These are phyloP conservation scores for Penicillium fuscoglaucum DNA, from an alignment of 2,329 filamentous ascomycete species.

Conservation along the genomic window DNA sequence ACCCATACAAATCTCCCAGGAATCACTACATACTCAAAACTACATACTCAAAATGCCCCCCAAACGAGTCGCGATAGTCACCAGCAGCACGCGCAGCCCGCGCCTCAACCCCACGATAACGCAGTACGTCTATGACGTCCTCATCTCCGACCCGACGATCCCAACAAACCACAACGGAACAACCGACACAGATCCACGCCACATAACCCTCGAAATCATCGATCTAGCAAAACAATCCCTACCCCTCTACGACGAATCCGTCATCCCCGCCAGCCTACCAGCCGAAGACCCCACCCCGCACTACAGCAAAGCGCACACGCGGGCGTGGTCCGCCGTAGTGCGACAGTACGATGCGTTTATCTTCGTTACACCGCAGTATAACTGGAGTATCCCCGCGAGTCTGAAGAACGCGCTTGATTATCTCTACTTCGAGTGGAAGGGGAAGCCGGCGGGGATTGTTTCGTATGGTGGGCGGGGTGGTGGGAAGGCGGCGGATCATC, in stretches of 20 bases:
- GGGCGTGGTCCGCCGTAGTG: conserved; percentile 41
- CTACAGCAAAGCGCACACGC: conserved; percentile 41
- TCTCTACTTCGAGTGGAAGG: conserved; percentile 59
- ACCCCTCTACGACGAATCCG: conserved; percentile 42
- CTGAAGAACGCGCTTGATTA: conserved; percentile 66
- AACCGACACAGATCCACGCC: conserved; percentile 20
- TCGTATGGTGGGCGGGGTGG: conserved; percentile 54
- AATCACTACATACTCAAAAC: background rate
- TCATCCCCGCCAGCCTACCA: conserved; percentile 39
- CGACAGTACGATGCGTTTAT: conserved; percentile 40
- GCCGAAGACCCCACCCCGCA: conserved; percentile 27
- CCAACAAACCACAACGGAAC: conserved; percentile 15
- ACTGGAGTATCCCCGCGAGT: conserved; percentile 55
- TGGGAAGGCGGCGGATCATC: conserved; percentile 38
- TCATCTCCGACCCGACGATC: conserved; percentile 19
- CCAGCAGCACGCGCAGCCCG: conserved; percentile 37
- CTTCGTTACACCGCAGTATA: conserved; percentile 53
- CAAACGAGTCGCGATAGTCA: conserved; percentile 38
- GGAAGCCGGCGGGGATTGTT: conserved; percentile 56
- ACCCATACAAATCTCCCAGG: background rate
- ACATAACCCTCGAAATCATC: conserved; percentile 30
- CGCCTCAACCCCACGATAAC: conserved; percentile 40
- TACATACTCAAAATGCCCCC: conserved; percentile 16
- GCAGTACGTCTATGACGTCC: conserved; percentile 32
- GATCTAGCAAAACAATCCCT: conserved; percentile 36